Evolutionary conservation across 1,284 basidiomycete species (phyloP).

Genomic region (Moesziomyces aphidis): DNA sequence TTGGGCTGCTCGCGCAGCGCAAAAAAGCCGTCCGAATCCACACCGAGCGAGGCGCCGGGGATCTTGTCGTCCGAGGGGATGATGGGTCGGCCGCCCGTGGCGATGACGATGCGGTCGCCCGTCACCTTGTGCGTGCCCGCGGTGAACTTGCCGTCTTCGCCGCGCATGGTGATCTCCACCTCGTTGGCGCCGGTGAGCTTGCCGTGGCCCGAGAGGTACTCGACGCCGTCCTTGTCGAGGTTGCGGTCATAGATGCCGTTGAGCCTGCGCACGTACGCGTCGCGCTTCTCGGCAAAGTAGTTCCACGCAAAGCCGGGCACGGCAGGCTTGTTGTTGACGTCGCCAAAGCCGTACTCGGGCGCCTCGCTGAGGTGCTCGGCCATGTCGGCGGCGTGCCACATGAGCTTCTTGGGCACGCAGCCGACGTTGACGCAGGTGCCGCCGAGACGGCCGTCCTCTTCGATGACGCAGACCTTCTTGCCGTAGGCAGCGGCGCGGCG

Average conservation of each 20-base stretch:
- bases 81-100: slow-evolving; percentile 86
- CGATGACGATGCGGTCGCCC: slow-evolving; percentile 71
- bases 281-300: slow-evolving; percentile 90
- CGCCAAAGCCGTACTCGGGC: slow-evolving; percentile 80
- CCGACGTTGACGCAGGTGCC: slow-evolving; percentile 96
- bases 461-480: slow-evolving; percentile 91
- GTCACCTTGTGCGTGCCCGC: slow-evolving; percentile 64
- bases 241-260: slow-evolving; percentile 90
- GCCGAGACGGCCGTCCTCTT: slow-evolving; percentile 81
- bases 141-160: slow-evolving; percentile 71
- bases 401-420: slow-evolving; percentile 76
- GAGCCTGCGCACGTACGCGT: slow-evolving; percentile 90
- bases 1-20: slow-evolving; percentile 89
- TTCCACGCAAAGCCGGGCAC: slow-evolving; percentile 83
- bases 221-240: slow-evolving; percentile 87
- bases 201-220: slow-evolving; percentile 85
- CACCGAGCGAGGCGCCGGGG: slow-evolving; percentile 89
- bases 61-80: slow-evolving; percentile 83
- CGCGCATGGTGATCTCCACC: slow-evolving; percentile 61
- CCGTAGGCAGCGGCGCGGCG: slow-evolving; percentile 87
- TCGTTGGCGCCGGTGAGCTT: slow-evolving; percentile 59
- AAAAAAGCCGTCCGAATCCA: slow-evolving; percentile 96
- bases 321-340: slow-evolving; percentile 57
- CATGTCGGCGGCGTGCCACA: slow-evolving; percentile 97
- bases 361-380: slow-evolving; percentile 81